Percentiles rank a stretch among this genome's conserved stretches.
Conservation (phyloP, 352 stramenopile genomes). For the Aphanomyces astaci region DNA sequence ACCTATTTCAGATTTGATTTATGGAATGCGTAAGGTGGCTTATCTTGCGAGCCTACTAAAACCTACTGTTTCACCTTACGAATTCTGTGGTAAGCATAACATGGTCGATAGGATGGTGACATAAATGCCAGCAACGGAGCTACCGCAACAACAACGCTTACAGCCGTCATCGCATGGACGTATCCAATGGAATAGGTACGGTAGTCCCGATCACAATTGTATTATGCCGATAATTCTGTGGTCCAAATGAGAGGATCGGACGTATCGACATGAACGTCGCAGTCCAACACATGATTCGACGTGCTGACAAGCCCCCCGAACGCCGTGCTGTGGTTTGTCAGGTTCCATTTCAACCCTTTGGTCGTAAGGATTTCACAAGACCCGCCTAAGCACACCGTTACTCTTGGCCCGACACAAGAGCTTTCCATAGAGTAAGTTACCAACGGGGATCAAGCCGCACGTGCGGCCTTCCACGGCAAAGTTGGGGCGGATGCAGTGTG, state of each 20-base stretch:
- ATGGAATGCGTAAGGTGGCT: too few relatives aligned
- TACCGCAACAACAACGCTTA: too few relatives aligned
- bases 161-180: too few relatives aligned
- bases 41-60: too few relatives aligned
- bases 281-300: slow-evolving; percentile 64
- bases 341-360: slow-evolving; percentile 85
- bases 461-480: slow-evolving; percentile 87
- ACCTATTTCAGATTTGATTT: too few relatives aligned
- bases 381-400: slow-evolving; percentile 23
- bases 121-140: too few relatives aligned
- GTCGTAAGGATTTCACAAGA: slow-evolving; percentile 76
- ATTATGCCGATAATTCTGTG: slow-evolving; percentile 43
- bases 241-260: slow-evolving; percentile 86
- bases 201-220: too few relatives aligned
- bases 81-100: too few relatives aligned
- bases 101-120: too few relatives aligned
- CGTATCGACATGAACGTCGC: slow-evolving; percentile 52
- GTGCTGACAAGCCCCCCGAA: slow-evolving; percentile 82
- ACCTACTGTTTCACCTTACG: too few relatives aligned
- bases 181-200: too few relatives aligned
- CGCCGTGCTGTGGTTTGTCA: slow-evolving; percentile 47
- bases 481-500: slow-evolving; percentile 73
- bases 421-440: not conserved
- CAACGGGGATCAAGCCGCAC: slow-evolving; percentile 92
- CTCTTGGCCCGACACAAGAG: not conserved